Evolutionary conservation across 129 eudicot genomes (phyloP), one percentile per base, ranked within the genome.

Genomic region (Gnaphalium uliginosum): DNA sequence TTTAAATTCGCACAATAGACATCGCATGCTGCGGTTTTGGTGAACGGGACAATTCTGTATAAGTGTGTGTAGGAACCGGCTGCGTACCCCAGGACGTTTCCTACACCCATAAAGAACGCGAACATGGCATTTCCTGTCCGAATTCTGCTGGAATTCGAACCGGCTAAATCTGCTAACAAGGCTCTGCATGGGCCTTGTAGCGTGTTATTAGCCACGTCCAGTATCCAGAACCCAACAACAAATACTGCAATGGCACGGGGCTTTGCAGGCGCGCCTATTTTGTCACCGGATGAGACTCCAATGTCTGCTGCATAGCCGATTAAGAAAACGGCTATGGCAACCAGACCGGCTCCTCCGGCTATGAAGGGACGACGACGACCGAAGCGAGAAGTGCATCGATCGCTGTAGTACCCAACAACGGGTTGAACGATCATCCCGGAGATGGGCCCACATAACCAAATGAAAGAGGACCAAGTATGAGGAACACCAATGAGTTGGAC

Each of bases 61-160:
- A 91, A 81, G 56, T 82, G 79, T 0, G 82, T 68, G 87, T 91
- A 91, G 0, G 91, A 80, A 2, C 97, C 97, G 9, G 97, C 95
- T 0, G 97, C 89, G 76, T 91, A 91, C 0, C 97, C 97, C 0
- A 88, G 26, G 2, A 91, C 83, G 62, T 86, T 91, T 7, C 97
- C 97, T 13, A 91, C 92, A 0, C 89, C 97, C 94, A 88, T 91
- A 77, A 91, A 91, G 48, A 91, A 91, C 15, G 97, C 89, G 64
- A 50, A 91, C 24, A 81, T 29, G 0, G 94, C 80, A 51, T 91
- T 88, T 0, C 92, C 89, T 0, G 76, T 67, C 3, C 95, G 80
- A 82, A 79, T 91, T 35, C 64, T 76, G 29, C 71, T 43, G 0
- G 83, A 73, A 21, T 82, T 76, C 0, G 86, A 87, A 43, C 71